These are phyloP conservation scores for Talaromyces atroroseus DNA, from an alignment of 2,329 filamentous ascomycete species.

Conservation along the genomic window DNA sequence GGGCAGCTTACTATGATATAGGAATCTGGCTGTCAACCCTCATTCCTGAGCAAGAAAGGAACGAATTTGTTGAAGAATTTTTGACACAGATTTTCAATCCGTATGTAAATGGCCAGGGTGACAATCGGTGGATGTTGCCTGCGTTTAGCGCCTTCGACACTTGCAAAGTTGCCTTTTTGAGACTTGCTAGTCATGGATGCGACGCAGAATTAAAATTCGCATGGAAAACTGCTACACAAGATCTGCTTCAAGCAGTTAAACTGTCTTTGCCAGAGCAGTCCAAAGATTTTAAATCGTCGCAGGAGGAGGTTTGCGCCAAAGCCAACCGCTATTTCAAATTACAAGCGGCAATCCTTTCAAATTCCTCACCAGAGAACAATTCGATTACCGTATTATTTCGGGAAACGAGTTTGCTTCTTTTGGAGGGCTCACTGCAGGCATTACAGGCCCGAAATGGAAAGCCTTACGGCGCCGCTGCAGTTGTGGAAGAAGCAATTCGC, in stretches of 20 bases:
- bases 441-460: conserved; percentile 56
- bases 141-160: conserved; percentile 46
- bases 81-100: conserved; percentile 51
- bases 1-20: conserved; percentile 67
- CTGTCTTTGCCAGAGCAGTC: conserved; percentile 77
- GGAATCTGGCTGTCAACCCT: conserved; percentile 50
- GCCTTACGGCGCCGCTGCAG: conserved; percentile 59
- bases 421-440: conserved; percentile 46
- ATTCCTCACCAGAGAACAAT: conserved; percentile 19
- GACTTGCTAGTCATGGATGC: conserved; percentile 37
- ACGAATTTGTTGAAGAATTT: conserved; percentile 41
- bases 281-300: conserved; percentile 67
- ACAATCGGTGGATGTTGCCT: conserved; percentile 16
- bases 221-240: conserved; percentile 59
- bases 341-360: conserved; percentile 35
- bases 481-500: conserved; percentile 50
- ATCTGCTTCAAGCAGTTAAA: conserved; percentile 62
- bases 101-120: conserved; percentile 44
- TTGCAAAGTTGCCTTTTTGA: conserved; percentile 34
- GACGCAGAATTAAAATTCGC: conserved; percentile 48
- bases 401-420: conserved; percentile 32
- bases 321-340: conserved; percentile 64
- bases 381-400: conserved; percentile 30
- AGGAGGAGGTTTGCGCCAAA: conserved; percentile 61
- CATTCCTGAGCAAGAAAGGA: conserved; percentile 39